Base-by-base conservation (phyloP, 306 rosid species). In the Corylus avellana region DNA sequence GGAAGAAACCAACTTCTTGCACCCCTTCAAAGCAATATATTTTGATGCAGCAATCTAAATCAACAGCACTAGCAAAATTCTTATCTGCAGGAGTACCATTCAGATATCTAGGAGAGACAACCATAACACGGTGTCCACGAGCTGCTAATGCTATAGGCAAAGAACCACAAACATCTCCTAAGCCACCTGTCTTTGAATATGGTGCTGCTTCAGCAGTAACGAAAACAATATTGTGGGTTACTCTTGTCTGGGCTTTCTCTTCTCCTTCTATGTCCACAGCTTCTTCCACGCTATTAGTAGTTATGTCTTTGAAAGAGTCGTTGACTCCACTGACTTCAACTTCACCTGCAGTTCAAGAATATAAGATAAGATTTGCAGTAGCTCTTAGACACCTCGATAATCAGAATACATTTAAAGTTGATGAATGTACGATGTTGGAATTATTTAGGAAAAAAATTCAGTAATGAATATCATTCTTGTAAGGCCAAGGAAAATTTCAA, bases 111-210 rank as follows among this genome's bases (percentile, higher is more conserved):
- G 98, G 98, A 22, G 95, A 90, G 77, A 93, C 79, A 78, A 93
- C 98, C 98, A 93, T 93, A 32, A 91, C 98, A 58, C 95, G 93
- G 77, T 93, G 98, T 25, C 97, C 98, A 0, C 95, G 92, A 55
- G 79, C 82, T 12, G 93, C 98, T 16, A 93, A 84, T 39, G 93
- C 93, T 71, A 89, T 79, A 16, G 98, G 97, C 87, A 93, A 83
- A 76, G 98, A 91, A 62, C 98, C 98, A 85, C 97, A 93, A 72
- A 93, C 98, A 93, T 93, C 98, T 49, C 89, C 98, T 70, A 93
- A 87, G 17, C 98, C 98, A 64, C 97, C 98, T 0, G 98, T 91
- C 87, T 93, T 93, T 1, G 97, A 93, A 88, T 90, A 93, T 9
- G 98, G 98, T 6, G 93, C 88, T 72, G 93, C 97, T 84, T 93